Evolutionary conservation across 495 filamentous ascomycete species (phyloP).

Genomic region (Aspergillus conjunctus): DNA sequence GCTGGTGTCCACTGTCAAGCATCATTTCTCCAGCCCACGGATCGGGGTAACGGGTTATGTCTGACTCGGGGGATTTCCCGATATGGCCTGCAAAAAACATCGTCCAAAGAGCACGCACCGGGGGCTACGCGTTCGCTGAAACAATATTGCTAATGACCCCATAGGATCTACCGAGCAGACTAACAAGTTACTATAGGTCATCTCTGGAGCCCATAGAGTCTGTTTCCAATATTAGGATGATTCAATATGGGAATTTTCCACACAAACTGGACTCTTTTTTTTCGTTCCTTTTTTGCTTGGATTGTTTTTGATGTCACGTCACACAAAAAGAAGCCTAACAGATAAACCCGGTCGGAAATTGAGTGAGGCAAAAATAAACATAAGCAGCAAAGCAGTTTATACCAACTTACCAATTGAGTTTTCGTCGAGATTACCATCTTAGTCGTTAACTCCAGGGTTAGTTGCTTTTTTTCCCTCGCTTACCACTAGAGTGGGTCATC

Average conservation of each 20-base stretch:
- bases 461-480: background rate
- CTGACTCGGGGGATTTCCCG: background rate
- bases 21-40: background rate
- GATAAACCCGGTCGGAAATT: background rate
- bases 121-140: background rate
- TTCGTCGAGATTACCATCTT: constrained; percentile 11
- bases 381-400: background rate
- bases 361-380: background rate
- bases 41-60: background rate
- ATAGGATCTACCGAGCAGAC: background rate
- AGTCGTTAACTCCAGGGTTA: background rate
- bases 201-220: background rate
- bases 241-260: background rate
- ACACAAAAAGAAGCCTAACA: background rate
- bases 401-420: background rate
- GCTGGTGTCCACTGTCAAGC: too few relatives aligned
- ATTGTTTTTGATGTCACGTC: background rate
- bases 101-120: background rate
- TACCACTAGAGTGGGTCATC: background rate
- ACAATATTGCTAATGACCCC: background rate
- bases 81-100: background rate
- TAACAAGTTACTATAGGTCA: background rate
- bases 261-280: background rate
- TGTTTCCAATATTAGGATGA: background rate
- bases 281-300: too few relatives aligned